phyloP scores from a whole-genome alignment of 78 protist species.

The Planoprotostelium fungivorum region DNA sequence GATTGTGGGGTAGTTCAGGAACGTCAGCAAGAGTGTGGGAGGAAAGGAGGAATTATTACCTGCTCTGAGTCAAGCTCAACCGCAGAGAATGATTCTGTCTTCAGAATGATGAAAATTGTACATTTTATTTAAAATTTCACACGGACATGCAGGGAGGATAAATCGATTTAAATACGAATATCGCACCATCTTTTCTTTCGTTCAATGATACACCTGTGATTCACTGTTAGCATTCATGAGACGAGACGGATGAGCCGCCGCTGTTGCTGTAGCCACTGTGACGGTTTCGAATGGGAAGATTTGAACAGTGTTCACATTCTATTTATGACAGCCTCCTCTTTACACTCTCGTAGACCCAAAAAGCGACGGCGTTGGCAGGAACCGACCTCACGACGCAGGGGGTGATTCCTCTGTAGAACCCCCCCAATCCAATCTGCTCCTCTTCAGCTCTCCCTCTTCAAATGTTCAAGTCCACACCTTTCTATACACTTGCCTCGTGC shows the following conservation, averaged over 20 bases:
- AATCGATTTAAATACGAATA: no score
- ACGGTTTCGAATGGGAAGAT: no score
- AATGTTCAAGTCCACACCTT: slow-evolving; percentile 13
- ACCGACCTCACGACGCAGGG: slow-evolving; percentile 37
- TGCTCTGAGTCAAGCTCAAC: not conserved
- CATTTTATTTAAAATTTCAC: no score
- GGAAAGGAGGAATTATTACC: not conserved
- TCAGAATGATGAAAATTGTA: no score
- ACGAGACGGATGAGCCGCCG: no score
- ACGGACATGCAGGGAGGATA: no score
- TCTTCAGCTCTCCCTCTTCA: not conserved
- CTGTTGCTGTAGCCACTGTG: no score
- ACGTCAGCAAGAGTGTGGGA: not conserved
- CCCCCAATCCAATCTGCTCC: not conserved
- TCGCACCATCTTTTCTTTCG: no score
- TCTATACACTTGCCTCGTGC: slow-evolving; percentile 13
- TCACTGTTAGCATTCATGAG: no score
- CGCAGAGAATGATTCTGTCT: no score
- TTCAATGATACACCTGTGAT: no score
- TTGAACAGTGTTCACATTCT: no score
- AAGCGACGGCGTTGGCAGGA: slow-evolving; percentile 31
- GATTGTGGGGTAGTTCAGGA: not conserved
- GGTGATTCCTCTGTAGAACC: slow-evolving; percentile 32
- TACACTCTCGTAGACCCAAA: slow-evolving; percentile 36
- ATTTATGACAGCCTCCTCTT: not conserved